Evolutionary conservation across 1,284 basidiomycete genomes (phyloP).

Genomic region (Apiotrichum mycotoxinovorans): DNA sequence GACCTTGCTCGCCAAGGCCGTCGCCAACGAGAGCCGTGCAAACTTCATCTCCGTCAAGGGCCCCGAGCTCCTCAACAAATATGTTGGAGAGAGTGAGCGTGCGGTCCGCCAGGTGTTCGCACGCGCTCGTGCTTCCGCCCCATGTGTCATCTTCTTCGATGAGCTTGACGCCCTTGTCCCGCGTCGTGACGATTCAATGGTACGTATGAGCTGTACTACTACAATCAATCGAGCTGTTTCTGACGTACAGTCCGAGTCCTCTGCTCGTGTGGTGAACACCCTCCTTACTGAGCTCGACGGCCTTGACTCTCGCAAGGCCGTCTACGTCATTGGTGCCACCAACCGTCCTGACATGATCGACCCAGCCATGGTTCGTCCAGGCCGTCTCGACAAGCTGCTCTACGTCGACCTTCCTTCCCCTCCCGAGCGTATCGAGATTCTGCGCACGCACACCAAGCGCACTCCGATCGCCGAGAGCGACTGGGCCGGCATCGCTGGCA

Average conservation of each 20-base stretch:
- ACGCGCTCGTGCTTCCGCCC: constrained; percentile 95
- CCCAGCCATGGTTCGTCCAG: constrained; percentile 96
- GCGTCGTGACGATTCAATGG: constrained; percentile 82
- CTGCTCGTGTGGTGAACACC: constrained; percentile 95
- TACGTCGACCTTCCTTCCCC: constrained; percentile 87
- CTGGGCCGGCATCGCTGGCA: constrained; percentile 38
- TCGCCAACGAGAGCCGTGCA: constrained; percentile 88
- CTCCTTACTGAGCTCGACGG: constrained; percentile 95
- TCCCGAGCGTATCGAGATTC: constrained; percentile 78
- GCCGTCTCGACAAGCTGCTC: constrained; percentile 89
- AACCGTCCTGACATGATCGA: constrained; percentile 99
- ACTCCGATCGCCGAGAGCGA: constrained; percentile 63
- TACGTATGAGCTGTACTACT: constrained; percentile 47
- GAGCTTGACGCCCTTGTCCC: constrained; percentile 96
- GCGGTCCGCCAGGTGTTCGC: constrained; percentile 95
- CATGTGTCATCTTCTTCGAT: constrained; percentile 99
- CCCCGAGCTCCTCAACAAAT: constrained; percentile 91
- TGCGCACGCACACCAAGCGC: constrained; percentile 65
- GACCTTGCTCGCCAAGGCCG: constrained; percentile 91
- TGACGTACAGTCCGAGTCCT: constrained; percentile 75
- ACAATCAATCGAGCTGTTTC: background rate
- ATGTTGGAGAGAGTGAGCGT: constrained; percentile 94
- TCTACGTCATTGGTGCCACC: constrained; percentile 95
- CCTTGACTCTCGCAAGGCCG: constrained; percentile 79
- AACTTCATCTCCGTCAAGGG: constrained; percentile 98